Evolutionary conservation across 805 yeast species (phyloP), one percentile per base, ranked within the genome.

Genomic region (Wickerhamomyces subpelliculosus): DNA sequence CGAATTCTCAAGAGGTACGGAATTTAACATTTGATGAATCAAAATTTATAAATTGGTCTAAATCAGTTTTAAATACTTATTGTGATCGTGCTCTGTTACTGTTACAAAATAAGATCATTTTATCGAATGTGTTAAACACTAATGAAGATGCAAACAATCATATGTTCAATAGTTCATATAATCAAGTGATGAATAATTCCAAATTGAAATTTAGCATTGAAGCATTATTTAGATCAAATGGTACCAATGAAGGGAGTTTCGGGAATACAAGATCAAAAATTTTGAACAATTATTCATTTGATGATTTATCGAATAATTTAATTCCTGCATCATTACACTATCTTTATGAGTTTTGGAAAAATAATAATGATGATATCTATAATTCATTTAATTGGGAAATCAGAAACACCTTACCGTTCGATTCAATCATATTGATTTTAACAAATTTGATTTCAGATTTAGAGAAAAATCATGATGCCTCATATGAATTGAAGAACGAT

Each of bases 361-460:
- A 73, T 44, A 72, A 72, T 46, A 66, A 69, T 40, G 57, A 55
- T 37, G 60, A 57, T 32, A 66, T 70, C 36, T 73, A 69, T 50
- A 75, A 75, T 6, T 66, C 69, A 39, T 77, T 63, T 53, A 77
- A 76, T 46, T 77, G 83, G 83, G 77, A 75, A 44, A 65, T 76
- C 35, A 70, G 76, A 48, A 62, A 79, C 32, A 73, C 75, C n/a
- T 67, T 77, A 34, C 84, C 84, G 3, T 61, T 76, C 36, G 81
- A 77, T 54, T 74, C 79, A 8, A 65, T 77, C 13, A 70, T 75
- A 12, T 52, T 76, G 37, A 57, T 75, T 42, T 61, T 73, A 45
- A 70, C 74, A 12, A 72, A 76, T 24, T 62, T 77, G 35, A 67
- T 73, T 3, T 70, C 75, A 8, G 78, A 76, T 50, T 61, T 75